Base-by-base conservation (phyloP, 2,329 filamentous ascomycete species). In the Ramichloridium luteum region DNA sequence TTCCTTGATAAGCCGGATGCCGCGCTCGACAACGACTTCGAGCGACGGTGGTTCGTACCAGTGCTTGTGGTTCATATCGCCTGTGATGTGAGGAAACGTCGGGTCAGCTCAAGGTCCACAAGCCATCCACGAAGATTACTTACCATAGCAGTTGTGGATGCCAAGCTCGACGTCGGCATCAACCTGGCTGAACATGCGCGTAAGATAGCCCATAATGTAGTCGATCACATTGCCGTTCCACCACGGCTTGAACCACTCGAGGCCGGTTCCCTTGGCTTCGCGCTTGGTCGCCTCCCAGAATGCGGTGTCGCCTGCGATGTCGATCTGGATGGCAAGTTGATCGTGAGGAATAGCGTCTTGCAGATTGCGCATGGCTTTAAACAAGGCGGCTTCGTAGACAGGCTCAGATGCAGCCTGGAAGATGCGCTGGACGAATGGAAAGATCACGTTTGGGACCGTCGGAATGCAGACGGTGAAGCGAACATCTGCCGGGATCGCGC, bases 141-240 rank as follows among this genome's bases (percentile, higher is more conserved):
- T 18, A 48, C 63, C 64, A 40, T 67, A 67, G 46, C 64, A 67
- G 13, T 67, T 50, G 42, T 67, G 63, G 17, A 61, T 52, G 0
- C 60, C 63, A 32, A 66, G 27, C 23, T 61, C 52, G 1, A 65
- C 56, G 37, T 55, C 50, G 4, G 44, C 17, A 18, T 53, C 45
- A 4, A 65, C 48, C 6, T 42, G 41, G 5, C 42, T 39, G 5
- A 51, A 47, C 33, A 61, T 38, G 2, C 49, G 41, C 3, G 44
- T 31, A 6, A 60, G 38, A 9, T 58, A 48, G 4, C 53, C 44
- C 6, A 58, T 39, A 11, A 61, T 43, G 3, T 56, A 57, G 13
- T 54, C 35, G 27, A 52, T 49, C 10, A 57, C 38, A 23, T 48
- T 40, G 8, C 43, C 48, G 6, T 42, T 31, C 31, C 40, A 62